These are phyloP conservation scores for Fusarium heterosporum DNA, from an alignment of 2,329 filamentous ascomycete genomes.

Conservation along the genomic window DNA sequence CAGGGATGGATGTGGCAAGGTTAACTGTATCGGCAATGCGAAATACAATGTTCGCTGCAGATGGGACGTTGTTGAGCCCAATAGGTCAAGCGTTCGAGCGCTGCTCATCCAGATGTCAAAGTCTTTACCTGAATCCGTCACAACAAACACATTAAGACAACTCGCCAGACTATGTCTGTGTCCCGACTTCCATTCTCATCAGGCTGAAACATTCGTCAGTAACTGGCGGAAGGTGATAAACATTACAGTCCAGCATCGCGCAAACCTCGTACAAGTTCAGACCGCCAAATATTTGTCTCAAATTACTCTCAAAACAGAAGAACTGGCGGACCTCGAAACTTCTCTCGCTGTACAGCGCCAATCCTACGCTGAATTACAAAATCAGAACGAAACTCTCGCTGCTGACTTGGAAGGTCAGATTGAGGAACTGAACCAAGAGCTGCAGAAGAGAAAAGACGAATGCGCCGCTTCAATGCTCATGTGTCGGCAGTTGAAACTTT, in stretches of 20 bases:
- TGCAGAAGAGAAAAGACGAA: background rate
- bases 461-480: background rate
- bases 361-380: background rate
- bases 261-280: background rate
- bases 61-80: background rate
- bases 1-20: background rate
- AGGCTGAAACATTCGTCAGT: background rate
- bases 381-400: background rate
- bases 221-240: constrained; percentile 3
- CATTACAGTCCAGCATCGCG: background rate
- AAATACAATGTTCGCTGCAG: constrained; percentile 1
- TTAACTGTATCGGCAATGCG: constrained; percentile 5
- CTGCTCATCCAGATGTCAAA: constrained; percentile 8
- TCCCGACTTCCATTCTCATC: background rate
- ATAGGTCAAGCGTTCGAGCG: background rate
- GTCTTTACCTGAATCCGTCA: background rate
- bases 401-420: background rate
- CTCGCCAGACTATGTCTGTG: constrained; percentile 12
- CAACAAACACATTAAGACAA: background rate
- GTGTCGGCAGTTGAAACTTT: background rate
- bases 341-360: background rate
- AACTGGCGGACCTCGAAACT: background rate
- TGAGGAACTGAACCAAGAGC: background rate
- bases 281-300: background rate
- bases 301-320: background rate